A percentile compares a stretch with the other conserved stretches of the same genome.
Evolutionary conservation across 108 stramenopile genomes (phyloP).

Genomic region (Fragilaria crotonensis): DNA sequence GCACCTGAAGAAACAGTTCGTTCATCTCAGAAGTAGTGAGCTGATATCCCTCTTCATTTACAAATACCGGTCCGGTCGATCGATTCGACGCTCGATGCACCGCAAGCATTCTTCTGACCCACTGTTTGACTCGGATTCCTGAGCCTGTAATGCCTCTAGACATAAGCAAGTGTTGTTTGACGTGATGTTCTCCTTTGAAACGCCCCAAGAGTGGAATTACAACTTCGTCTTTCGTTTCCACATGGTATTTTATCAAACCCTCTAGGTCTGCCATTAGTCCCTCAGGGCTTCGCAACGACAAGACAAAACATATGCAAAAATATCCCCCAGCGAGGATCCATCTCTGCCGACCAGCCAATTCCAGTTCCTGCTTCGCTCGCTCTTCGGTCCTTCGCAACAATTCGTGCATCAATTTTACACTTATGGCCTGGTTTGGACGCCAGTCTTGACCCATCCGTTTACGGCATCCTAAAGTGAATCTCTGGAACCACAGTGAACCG

Average conservation of each 20-base stretch:
- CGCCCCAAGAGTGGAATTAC: no score
- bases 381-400: background rate
- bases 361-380: background rate
- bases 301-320: background rate
- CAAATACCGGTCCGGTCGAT: no score
- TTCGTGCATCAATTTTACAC: background rate
- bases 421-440: no score
- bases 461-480: no score
- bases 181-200: conserved; percentile 4
- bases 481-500: no score
- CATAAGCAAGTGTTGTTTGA: background rate
- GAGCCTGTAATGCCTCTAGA: no score
- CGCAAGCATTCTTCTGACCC: no score
- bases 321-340: background rate
- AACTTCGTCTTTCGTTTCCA: background rate
- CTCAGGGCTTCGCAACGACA: background rate
- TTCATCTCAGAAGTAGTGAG: no score
- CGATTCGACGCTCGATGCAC: no score
- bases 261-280: background rate
- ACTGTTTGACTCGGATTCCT: background rate
- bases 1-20: no score
- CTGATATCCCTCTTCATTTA: no score
- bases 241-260: background rate
- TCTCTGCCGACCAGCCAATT: background rate
- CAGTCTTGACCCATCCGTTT: no score